Evolutionary conservation across 345 rosid genomes (phyloP).

Genomic region (Populus alba): DNA sequence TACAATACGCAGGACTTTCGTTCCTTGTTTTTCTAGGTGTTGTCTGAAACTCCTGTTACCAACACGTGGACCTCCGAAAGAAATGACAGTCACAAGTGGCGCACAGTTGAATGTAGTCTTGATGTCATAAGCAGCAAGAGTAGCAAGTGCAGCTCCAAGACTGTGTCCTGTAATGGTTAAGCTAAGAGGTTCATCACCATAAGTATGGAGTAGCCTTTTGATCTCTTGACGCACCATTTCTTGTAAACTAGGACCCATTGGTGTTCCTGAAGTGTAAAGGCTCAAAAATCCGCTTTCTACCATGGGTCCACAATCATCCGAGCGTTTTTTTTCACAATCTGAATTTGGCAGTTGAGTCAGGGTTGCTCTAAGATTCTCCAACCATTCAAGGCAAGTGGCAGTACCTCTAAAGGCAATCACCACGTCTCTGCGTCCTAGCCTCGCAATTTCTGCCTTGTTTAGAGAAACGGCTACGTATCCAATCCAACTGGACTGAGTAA

Average conservation of each 20-base stretch:
- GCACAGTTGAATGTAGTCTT: slow-evolving; percentile 47
- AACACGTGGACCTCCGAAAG: slow-evolving; percentile 93
- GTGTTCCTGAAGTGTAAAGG: slow-evolving; percentile 23
- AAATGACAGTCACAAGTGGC: slow-evolving; percentile 75
- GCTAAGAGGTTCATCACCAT: slow-evolving; percentile 29
- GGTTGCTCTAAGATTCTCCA: slow-evolving; percentile 81
- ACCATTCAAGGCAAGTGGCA: slow-evolving; percentile 91
- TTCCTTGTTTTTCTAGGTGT: slow-evolving; percentile 64
- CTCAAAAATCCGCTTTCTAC: slow-evolving; percentile 32
- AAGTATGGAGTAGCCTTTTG: slow-evolving; percentile 9
- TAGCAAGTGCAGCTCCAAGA: slow-evolving; percentile 32
- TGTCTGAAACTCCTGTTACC: slow-evolving; percentile 68
- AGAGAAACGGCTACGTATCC: slow-evolving; percentile 92
- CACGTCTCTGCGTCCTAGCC: slow-evolving; percentile 83
- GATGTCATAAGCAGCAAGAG: slow-evolving; percentile 38
- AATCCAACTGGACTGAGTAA: slow-evolving; percentile 81
- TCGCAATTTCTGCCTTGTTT: slow-evolving; percentile 66
- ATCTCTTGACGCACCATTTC: slow-evolving; percentile 24
- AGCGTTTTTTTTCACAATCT: not conserved
- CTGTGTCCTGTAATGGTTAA: slow-evolving; percentile 35
- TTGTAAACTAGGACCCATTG: slow-evolving; percentile 18
- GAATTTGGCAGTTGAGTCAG: slow-evolving; percentile 45
- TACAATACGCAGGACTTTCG: slow-evolving; percentile 71
- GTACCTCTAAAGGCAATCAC: slow-evolving; percentile 86
- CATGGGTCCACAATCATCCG: slow-evolving; percentile 6